Evolutionary conservation across 345 rosid genomes (phyloP), one percentile per base, ranked within the genome.

Genomic region (Ceriops tagal): DNA sequence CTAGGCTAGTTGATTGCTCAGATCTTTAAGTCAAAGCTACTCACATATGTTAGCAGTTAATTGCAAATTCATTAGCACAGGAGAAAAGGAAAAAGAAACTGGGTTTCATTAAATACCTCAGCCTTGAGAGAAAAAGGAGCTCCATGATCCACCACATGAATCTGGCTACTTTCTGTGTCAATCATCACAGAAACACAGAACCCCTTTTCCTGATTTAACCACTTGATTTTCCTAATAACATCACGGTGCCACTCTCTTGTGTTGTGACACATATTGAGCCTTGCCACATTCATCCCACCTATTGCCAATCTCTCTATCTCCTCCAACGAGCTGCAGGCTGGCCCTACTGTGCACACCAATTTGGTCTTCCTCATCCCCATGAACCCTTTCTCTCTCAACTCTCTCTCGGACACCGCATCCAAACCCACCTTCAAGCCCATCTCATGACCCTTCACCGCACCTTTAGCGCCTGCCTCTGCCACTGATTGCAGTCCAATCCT

Each of bases 141-240:
- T 22, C 91, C 91, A 71, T 89, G 93, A 70, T 89, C 93, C 64
- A 89, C 82, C 34, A 89, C 88, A 73, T 89, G 87, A 62, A 86
- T 86, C 82, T 83, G 91, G 70, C 89, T 85, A 64, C 93, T 90
- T 81, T 89, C 93, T 20, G 91, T 89, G 60, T 89, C 93, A 55
- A 89, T 86, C 91, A 89, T 86, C 62, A 89, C 75, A 0, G 89
- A 79, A 66, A 89, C 82, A 77, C 82, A 85, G 58, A 80, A 86
- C 52, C 85, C 88, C 61, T 81, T 85, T 51, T 82, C 87, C 65
- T 67, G 65, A 68, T 85, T 89, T 77, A 89, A 74, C 72, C 28
- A 71, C 80, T 79, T 86, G 71, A 86, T 85, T 69, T 75, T 86
- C 83, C 81, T 77, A 61, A 89, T 81, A 53, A 86, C 88, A 77